Base-by-base conservation (phyloP, 1,284 basidiomycete species). In the Cronartium quercuum region DNA sequence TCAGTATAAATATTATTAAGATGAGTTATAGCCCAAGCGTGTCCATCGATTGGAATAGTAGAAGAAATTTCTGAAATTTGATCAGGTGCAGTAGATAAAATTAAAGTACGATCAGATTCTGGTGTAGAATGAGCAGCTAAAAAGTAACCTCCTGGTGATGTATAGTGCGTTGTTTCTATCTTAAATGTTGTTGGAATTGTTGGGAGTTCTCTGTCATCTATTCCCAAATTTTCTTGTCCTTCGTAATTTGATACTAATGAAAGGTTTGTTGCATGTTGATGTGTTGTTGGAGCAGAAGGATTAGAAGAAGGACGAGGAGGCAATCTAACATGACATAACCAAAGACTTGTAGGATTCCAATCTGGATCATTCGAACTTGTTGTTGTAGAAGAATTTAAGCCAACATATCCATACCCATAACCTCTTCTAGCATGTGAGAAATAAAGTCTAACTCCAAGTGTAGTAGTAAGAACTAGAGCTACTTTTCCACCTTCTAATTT, bases 31-130 rank as follows among this genome's bases (percentile, higher is more conserved):
- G 89, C 89, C 90, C 91, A 94, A 2, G 91, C 90, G 76, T 88
- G 84, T 1, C 91, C 92, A 41, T 89, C 88, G 75, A 93, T 88
- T 12, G 89, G 85, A 38, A 94, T 83, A 18, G 91, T 80, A 2
- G 89, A 87, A 0, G 90, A 89, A 77, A 90, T 86, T 79, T 93
- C 91, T 55, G 38, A 66, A 29, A 87, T 88, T 62, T 92, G 83
- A 81, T 94, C 91, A 4, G 91, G 90, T 4, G 90, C 86, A 76
- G 88, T 84, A 78, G 90, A 89, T 60, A 92, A 83, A 47, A 93
- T 82, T 79, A 88, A 88, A 82, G 92, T 91, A 0, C 86, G 86
- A 73, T 88, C 88, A 75, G 90, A 89, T 3, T 85, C 84, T 78
- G 91, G 88, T 9, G 51, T 57, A 37, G 88, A 78, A 77, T 80